Conservation (phyloP, 2,329 filamentous ascomycete genomes). For the Colletotrichum somersetense region DNA sequence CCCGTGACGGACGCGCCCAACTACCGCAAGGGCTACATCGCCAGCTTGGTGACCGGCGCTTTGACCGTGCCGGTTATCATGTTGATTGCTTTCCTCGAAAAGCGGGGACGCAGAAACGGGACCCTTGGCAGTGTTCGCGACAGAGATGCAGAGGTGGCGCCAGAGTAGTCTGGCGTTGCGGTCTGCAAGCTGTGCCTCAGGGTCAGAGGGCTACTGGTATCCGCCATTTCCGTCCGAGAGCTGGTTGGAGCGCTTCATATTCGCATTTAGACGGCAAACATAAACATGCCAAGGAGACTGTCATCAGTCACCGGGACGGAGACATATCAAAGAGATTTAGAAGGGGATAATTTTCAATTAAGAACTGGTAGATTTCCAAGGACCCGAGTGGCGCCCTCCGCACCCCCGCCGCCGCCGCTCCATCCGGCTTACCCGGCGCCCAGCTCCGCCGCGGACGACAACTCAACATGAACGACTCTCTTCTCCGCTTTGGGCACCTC, state of each 20-base stretch:
- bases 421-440: not conserved
- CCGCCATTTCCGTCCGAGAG: not conserved
- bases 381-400: no score
- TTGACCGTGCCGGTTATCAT: constrained; percentile 53
- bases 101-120: constrained; percentile 38
- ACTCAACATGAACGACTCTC: not conserved
- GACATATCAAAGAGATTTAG: not conserved
- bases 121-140: not conserved
- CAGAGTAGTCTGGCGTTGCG: not conserved
- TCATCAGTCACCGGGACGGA: not conserved
- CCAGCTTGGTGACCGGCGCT: constrained; percentile 54
- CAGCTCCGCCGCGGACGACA: not conserved
- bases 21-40: constrained; percentile 55
- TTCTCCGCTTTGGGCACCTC: not conserved
- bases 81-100: constrained; percentile 54
- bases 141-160: not conserved
- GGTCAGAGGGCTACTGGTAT: not conserved
- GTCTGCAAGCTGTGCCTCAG: not conserved
- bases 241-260: not conserved
- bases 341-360: not conserved
- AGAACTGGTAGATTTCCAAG: not conserved
- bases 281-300: not conserved
- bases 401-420: not conserved
- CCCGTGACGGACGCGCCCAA: constrained; percentile 56
- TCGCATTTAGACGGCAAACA: not conserved